These are phyloP conservation scores for Vachellia pachyceras DNA, from an alignment of 306 rosid species.

Conservation along the genomic window DNA sequence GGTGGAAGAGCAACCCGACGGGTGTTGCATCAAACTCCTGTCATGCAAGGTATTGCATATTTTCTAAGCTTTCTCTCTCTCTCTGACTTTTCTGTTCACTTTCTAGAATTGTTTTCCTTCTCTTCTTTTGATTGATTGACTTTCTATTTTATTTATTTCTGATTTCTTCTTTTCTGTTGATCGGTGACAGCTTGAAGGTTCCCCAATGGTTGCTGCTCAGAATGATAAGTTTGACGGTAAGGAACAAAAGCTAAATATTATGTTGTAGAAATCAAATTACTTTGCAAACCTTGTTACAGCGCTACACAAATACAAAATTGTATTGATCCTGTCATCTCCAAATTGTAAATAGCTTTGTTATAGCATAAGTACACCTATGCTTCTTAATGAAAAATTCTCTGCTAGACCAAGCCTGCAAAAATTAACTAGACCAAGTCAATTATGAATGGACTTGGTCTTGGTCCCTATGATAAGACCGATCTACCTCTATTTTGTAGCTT, in stretches of 20 bases:
- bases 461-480: not conserved
- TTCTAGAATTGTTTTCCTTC: not conserved
- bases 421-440: not conserved
- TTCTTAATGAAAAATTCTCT: not conserved
- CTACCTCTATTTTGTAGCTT: not conserved
- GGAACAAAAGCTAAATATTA: conserved; percentile 18
- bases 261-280: not conserved
- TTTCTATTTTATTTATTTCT: not conserved
- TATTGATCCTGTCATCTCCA: not conserved
- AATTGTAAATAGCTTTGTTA: not conserved
- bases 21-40: conserved; percentile 86
- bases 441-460: not conserved
- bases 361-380: not conserved
- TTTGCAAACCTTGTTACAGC: not conserved
- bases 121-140: not conserved
- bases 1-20: conserved; percentile 83
- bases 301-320: not conserved
- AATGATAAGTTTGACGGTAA: conserved; percentile 92
- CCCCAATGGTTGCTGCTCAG: conserved; percentile 83
- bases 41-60: conserved; percentile 80
- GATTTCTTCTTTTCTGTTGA: conserved; percentile 33
- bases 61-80: not conserved
- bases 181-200: conserved; percentile 78
- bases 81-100: not conserved
- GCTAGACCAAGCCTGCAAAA: not conserved